Base-by-base conservation (phyloP, 306 rosid species). In the Urtica urens region DNA sequence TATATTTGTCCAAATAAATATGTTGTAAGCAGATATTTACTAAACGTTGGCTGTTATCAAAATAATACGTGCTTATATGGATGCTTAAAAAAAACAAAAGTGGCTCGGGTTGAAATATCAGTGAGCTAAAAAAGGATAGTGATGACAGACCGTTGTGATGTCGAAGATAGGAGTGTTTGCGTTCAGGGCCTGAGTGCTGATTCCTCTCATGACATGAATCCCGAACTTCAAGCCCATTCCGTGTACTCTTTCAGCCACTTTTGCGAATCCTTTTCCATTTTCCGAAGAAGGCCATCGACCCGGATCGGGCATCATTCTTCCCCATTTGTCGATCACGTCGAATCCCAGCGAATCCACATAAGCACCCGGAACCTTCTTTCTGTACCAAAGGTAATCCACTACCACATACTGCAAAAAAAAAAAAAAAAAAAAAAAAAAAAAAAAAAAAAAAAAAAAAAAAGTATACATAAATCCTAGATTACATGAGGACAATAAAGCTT, bases 361-460 rank as follows among this genome's bases (percentile, higher is more conserved):
- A 49, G 99, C 99, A 29, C 99, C 99, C 1, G 71, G 59, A 46
- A 79, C 83, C 57, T 69, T 73, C 67, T 63, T 75, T 69, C 99
- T 82, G 72, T 85, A 92, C 99, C 96, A 92, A 18, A 92, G 94
- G 75, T 61, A 92, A 78, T 92, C 99, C 76, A 82, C 94, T 62
- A 92, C 87, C 58, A 75, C 99, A 72, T 59, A 92, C 99, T 92
- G 57, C 77, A 73, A 21, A 53, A 70, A 44, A 46, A 14, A 28
- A 15, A 30, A 69, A 25, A 44, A 45, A 42, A 12, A 47, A n/a
- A 17, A 35, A 35, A 7, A 35, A 5, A 35, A 12, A 35, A 35
- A 5, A 28, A 10, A 28, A 35, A 35, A 35, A 35, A 6, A 3
- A 12, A 35, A 12, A 35, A 15, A 3, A 35, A 35, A 9, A 35